Percentiles rank a stretch among this genome's conserved stretches.
These are phyloP conservation scores for Aspergillus sp. DNA, from an alignment of 2,329 filamentous ascomycete genomes.

Conservation along the genomic window DNA sequence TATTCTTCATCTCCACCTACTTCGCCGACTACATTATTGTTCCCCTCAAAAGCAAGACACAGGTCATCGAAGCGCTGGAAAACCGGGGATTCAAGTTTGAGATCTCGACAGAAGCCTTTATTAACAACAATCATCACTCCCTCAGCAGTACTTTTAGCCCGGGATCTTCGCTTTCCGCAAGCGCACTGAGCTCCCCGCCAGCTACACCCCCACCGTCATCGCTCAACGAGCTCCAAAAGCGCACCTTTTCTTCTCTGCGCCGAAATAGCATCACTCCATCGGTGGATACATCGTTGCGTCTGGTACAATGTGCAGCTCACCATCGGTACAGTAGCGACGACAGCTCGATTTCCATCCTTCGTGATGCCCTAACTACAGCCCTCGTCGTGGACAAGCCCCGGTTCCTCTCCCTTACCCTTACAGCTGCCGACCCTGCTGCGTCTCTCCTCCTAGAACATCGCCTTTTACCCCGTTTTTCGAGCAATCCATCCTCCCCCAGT, in stretches of 20 bases:
- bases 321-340: slow-evolving; percentile 47
- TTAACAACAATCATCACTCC: slow-evolving; percentile 58
- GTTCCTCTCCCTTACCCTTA: slow-evolving; percentile 55
- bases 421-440: slow-evolving; percentile 49
- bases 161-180: slow-evolving; percentile 35
- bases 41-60: slow-evolving; percentile 71
- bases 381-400: slow-evolving; percentile 48
- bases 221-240: slow-evolving; percentile 76
- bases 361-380: slow-evolving; percentile 43
- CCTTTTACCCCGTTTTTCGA: slow-evolving; percentile 67
- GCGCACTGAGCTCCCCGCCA: slow-evolving; percentile 48
- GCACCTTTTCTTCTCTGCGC: slow-evolving; percentile 83
- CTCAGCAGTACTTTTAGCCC: slow-evolving; percentile 44
- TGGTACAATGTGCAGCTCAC: slow-evolving; percentile 81
- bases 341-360: slow-evolving; percentile 45
- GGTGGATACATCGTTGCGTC: slow-evolving; percentile 68
- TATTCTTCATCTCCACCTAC: slow-evolving; percentile 99
- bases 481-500: slow-evolving; percentile 56
- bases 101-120: slow-evolving; percentile 69
- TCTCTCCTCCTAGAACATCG: slow-evolving; percentile 52
- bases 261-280: slow-evolving; percentile 74
- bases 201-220: slow-evolving; percentile 77
- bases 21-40: slow-evolving; percentile 97
- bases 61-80: slow-evolving; percentile 77
- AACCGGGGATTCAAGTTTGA: slow-evolving; percentile 84